Base-by-base conservation (phyloP, 169 alveolate species). In the Plasmodium berghei region DNA sequence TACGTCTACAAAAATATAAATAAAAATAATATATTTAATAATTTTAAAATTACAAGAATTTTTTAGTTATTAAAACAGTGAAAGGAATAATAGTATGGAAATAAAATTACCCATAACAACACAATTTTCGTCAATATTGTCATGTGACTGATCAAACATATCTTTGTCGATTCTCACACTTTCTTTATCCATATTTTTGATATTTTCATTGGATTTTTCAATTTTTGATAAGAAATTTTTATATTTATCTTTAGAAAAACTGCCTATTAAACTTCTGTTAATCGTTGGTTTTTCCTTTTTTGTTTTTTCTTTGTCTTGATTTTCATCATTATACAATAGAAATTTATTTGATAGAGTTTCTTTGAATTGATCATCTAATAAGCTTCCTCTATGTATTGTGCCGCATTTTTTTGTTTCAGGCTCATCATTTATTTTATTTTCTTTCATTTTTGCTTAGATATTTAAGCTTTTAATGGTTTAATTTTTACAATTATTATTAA, bases 301-400 rank as follows among this genome's bases (percentile, higher is more conserved):
- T 63, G 48, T 12, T 45, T 83, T 48, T 18, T 14, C 42, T 61
- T 16, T 40, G 67, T 69, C 52, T 18, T 22, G 20, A 9, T 16
- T n/a, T 69, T 69, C 42, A 28, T 83, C 66, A 20, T 56, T 83
- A 70, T 34, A 45, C 16, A 83, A 42, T 42, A 83, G 54, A 45
- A 83, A 61, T 28, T 56, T 83, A 83, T 70, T 62, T 45, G 70
- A 55, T 14, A 24, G 1, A 28, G 46, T 72, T 49, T 48, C 73
- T 55, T 54, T 40, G 67, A 83, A 83, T 49, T 83, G 86, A 48
- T 83, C 90, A 26, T 83, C 90, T 70, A 83, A 72, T 83, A 83
- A 83, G 34, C 86, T 83, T 34, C 24, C 90, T 72, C 85, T 69
- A 49, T 61, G 9, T 10, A 62, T 6, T 58, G 42, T 69, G 9